Base-by-base conservation (phyloP, 73 alveolate genomes). In the Durusdinium trenchii region DNA sequence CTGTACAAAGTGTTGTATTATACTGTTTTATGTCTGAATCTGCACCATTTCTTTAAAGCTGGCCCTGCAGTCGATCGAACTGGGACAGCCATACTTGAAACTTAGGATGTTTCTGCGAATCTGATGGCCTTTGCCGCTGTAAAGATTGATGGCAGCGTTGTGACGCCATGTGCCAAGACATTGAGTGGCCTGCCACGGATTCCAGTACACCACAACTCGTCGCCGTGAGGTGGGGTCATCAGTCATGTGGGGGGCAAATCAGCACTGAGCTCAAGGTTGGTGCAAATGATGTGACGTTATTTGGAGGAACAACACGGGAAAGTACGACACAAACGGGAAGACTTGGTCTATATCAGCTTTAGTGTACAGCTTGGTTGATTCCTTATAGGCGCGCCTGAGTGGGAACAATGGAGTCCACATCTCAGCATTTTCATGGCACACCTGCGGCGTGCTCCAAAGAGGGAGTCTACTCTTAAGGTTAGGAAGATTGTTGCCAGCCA, bases 141-240 rank as follows among this genome's bases (percentile, higher is more conserved):
- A 51, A 73, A 75, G 71, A 75, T 90, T 20, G 96, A 90, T 40
- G 96, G 96, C 96, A 12, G 48, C 30, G 86, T 62, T 4, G 86
- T 90, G 18, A 75, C 83, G 96, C 67, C 61, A 60, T 35, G 9
- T 23, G 45, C 95, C 64, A 45, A 86, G 48, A 60, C 23, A 45
- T 12, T 69, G 48, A 36, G 76, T 32, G n/a, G n/a, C 20, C 6
- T 69, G 6, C 78, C 16, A 23, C 20, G 6, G 82, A 32, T 64
- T 64, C 1, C 2, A 30, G n/a, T 64, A 7, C 28, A 38, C 28
- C 28, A 18, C 79, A 32, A 43, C 7, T 43, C 79, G n/a, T 6
- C 79, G 36, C 71, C 60, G 52, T 57, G 46, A 90, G 96, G 96
- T 90, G 96, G 96, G 96, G 96, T 7, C 96, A 90, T 47, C 96